phyloP scores from a whole-genome alignment of 177 flowering plant genomes.

The Vitis hybrid region DNA sequence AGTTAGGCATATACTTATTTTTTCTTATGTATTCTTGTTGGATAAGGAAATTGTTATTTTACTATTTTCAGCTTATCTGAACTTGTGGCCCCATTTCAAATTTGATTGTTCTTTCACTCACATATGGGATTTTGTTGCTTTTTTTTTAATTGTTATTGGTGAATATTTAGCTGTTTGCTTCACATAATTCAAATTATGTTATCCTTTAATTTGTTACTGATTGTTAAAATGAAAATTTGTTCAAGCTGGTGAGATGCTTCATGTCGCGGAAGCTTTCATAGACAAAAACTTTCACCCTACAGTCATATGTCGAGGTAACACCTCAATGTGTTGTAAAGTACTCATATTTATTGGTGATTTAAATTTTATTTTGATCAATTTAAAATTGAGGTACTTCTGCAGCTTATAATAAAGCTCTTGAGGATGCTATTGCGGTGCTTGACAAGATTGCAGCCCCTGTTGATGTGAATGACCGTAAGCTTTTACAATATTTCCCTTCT shows the following conservation, averaged over 20 bases:
- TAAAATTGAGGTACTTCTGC: background rate
- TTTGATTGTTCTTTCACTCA: too few species aligned
- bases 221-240: background rate
- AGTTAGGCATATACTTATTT: too few species aligned
- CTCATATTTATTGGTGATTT: background rate
- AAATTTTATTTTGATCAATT: background rate
- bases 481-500: background rate
- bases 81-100: too few species aligned
- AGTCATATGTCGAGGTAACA: conserved; percentile 84
- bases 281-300: conserved; percentile 88
- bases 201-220: background rate
- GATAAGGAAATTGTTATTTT: background rate
- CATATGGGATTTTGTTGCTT: background rate
- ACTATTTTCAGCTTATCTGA: too few species aligned
- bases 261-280: conserved; percentile 92
- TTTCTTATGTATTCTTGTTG: background rate
- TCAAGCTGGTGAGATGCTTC: conserved; percentile 98
- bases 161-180: too few species aligned
- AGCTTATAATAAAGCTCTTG: conserved; percentile 88
- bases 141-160: background rate
- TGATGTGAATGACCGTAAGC: conserved; percentile 84
- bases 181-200: too few species aligned
- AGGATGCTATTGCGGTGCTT: conserved; percentile 87
- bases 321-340: background rate
- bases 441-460: conserved; percentile 84